Base-by-base conservation (phyloP, 441 rosid genomes). In the Jatropha podagrica region DNA sequence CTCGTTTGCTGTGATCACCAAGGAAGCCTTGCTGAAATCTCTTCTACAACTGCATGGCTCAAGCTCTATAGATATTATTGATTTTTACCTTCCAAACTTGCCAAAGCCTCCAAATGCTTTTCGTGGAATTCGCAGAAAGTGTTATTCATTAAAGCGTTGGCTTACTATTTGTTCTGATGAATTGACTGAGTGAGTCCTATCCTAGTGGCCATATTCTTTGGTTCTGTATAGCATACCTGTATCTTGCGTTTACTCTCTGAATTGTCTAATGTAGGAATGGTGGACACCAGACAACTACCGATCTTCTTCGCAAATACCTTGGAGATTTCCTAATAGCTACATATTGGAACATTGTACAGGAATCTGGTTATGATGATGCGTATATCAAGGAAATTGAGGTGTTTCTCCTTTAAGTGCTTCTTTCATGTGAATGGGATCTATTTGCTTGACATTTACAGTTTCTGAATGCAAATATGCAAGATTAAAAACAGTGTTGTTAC, bases 361-460 rank as follows among this genome's bases (percentile, higher is more conserved):
- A 93, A 78, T 93, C 96, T 20, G 94, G 97, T 69, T 91, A 88
- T 83, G 90, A 87, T 84, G 88, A 90, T 78, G 85, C 85, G 63
- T 92, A 92, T 78, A 79, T 92, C 72, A 93, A 89, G 74, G 97
- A 92, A 83, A 93, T 95, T 85, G 99, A 95, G 98, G 99, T 88
- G 65, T 85, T 76, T 17, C 69, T 32, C 65, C 60, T 72, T 79
- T 67, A 49, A 18, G 17, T 40, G 32, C 54, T 60, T 68, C 38
- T 15, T 38, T 70, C 56, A 63, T 23, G 41, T 38, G 67, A 40
- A 55, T 75, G 62, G 13, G 54, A 56, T 27, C 17, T 44, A 40
- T 55, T 49, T 38, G 49, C 8, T 26, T 59, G 42, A 59, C n/a
- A 58, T 52, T 13, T 46, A 7, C 51, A 48, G 51, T 44, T 65